Evolutionary conservation across 495 filamentous ascomycete genomes (phyloP).

Genomic region (Daldinia caldariorum): DNA sequence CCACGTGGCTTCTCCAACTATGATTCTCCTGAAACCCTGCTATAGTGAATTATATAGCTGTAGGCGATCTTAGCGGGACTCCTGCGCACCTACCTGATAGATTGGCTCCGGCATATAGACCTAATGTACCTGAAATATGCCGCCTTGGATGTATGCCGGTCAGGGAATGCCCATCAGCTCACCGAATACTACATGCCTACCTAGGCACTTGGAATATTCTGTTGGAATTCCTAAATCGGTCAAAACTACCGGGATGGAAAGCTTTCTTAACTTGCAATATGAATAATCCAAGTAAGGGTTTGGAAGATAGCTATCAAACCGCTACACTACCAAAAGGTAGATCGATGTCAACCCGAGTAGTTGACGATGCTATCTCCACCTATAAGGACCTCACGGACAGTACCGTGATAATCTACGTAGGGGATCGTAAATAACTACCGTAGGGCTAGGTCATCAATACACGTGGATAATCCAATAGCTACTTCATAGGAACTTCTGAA

Average conservation of each 20-base stretch:
- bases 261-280: not conserved
- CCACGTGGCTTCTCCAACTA: slow-evolving; percentile 33
- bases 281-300: no score
- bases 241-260: not conserved
- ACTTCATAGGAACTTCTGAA: not conserved
- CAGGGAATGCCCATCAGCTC: not conserved
- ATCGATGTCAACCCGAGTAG: no score
- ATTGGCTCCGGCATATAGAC: slow-evolving; percentile 16
- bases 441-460: not conserved
- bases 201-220: slow-evolving; percentile 13
- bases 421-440: not conserved
- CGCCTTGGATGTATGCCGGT: not conserved
- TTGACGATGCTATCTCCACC: no score
- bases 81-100: slow-evolving; percentile 4
- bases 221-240: slow-evolving; percentile 1
- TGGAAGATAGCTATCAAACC: no score
- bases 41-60: slow-evolving; percentile 9
- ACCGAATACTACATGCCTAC: not conserved
- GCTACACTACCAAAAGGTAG: no score
- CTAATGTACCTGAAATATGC: slow-evolving; percentile 11
- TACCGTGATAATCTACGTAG: no score
- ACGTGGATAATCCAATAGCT: no score
- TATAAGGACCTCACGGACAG: no score
- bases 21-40: slow-evolving; percentile 1
- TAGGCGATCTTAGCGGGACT: slow-evolving; percentile 12